Evolutionary conservation across 1,139 yeast genomes (phyloP).

Genomic region (Oligophagozyma castellii): DNA sequence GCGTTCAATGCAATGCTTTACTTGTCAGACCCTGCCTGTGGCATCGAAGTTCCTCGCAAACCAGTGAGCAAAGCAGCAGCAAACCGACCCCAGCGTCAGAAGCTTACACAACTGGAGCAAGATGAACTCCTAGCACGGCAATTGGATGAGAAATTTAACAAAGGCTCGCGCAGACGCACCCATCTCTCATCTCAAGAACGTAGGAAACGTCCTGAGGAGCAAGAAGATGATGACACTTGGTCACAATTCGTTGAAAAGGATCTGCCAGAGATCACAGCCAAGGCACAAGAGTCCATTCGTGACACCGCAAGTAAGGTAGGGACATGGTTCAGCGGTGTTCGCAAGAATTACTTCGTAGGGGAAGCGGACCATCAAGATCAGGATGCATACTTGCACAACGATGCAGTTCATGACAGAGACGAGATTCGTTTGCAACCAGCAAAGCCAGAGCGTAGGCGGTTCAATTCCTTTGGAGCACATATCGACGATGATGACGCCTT

Average conservation of each 20-base stretch:
- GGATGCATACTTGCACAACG: slow-evolving; percentile 13
- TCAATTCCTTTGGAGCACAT: slow-evolving; percentile 24
- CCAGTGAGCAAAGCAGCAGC: slow-evolving; percentile 7
- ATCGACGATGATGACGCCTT: slow-evolving; percentile 39
- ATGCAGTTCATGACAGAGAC: slow-evolving; percentile 11
- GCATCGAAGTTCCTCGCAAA: slow-evolving; percentile 38
- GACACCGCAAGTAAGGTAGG: slow-evolving; percentile 73
- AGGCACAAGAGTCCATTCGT: slow-evolving; percentile 62
- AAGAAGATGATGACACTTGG: slow-evolving; percentile 39
- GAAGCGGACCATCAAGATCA: slow-evolving; percentile 9
- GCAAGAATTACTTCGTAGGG: slow-evolving; percentile 18
- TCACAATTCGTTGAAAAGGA: slow-evolving; percentile 52
- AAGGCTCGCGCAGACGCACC: slow-evolving; percentile 5
- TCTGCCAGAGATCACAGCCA: slow-evolving; percentile 53
- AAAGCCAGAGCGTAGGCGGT: slow-evolving; percentile 26
- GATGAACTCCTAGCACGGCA: slow-evolving; percentile 79
- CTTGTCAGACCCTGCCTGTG: slow-evolving; percentile 63
- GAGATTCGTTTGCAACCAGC: slow-evolving; percentile 14
- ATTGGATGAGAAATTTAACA: slow-evolving; percentile 58
- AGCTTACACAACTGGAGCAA: slow-evolving; percentile 39
- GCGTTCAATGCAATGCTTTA: slow-evolving; percentile 82
- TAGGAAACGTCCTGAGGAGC: slow-evolving; percentile 14
- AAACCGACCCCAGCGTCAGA: too few relatives aligned
- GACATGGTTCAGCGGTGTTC: slow-evolving; percentile 68
- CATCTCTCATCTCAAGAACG: slow-evolving; percentile 17